A percentile compares a stretch with the other conserved stretches of the same genome.
Conservation (phyloP, 257 asterid species). For the Solanum megistacrolobum region DNA sequence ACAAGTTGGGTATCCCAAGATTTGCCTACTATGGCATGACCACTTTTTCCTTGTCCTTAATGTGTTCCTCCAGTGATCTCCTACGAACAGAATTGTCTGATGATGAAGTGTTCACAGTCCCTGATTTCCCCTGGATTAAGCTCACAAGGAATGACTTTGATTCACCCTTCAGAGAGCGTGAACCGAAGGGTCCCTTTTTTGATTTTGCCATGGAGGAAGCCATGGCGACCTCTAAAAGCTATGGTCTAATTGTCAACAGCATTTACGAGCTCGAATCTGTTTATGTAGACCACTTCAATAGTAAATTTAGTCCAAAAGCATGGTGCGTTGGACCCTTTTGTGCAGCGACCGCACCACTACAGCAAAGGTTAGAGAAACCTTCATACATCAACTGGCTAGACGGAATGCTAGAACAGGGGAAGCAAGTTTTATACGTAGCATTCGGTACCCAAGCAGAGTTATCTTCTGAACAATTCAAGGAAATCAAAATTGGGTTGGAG, state of each 20-base stretch:
- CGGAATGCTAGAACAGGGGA: background rate
- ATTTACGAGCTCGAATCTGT: constrained; percentile 41
- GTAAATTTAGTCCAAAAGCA: background rate
- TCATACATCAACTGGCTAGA: background rate
- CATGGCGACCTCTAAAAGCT: constrained; percentile 17
- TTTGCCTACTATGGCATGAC: constrained; percentile 37
- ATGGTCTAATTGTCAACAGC: constrained; percentile 38
- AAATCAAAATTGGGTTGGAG: constrained; percentile 20
- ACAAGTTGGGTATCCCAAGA: constrained; percentile 32
- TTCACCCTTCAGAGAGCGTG: constrained; percentile 14
- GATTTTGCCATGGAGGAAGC: constrained; percentile 18
- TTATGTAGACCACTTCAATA: constrained; percentile 18
- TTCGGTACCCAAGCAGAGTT: constrained; percentile 62
- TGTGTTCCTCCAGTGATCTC: background rate
- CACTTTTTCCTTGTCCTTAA: constrained; percentile 9
- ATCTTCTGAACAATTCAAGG: constrained; percentile 30
- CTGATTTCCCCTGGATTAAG: constrained; percentile 35
- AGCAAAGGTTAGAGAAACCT: background rate
- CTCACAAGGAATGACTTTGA: constrained; percentile 7
- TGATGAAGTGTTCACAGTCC: constrained; percentile 26
- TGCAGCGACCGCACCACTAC: constrained; percentile 2
- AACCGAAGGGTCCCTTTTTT: constrained; percentile 24
- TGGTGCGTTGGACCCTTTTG: constrained; percentile 57
- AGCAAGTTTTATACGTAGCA: constrained; percentile 33
- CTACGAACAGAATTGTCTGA: constrained; percentile 13